Evolutionary conservation across 495 filamentous ascomycete genomes (phyloP).

Genomic region (Cercophora samala): DNA sequence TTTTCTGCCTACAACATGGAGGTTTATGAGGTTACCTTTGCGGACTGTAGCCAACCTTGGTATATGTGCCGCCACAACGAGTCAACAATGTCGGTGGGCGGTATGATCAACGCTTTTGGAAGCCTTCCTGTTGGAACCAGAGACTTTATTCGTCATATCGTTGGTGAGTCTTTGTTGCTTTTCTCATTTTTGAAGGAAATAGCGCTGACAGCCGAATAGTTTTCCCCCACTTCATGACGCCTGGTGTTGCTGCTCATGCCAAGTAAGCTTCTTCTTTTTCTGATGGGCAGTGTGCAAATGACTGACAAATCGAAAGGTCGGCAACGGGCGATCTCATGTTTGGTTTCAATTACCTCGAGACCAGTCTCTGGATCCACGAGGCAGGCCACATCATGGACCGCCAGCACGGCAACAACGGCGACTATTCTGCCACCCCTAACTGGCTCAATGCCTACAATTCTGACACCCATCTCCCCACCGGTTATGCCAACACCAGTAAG

Average conservation of each 20-base stretch:
- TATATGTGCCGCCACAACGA: constrained; percentile 1
- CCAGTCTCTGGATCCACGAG: constrained; percentile 1
- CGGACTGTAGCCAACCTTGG: not conserved
- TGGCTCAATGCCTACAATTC: constrained; percentile 9
- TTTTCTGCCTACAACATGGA: constrained; percentile 3
- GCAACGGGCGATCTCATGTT: not conserved
- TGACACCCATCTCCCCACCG: not conserved
- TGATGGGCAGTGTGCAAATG: not conserved
- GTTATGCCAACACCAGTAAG: constrained; percentile 4
- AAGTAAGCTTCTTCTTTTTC: not conserved
- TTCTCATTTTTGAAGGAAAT: not conserved
- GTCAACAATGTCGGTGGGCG: not conserved
- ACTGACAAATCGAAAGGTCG: not conserved
- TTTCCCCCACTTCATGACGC: not conserved
- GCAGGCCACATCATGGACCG: not conserved
- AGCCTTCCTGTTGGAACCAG: not conserved
- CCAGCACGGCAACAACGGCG: not conserved
- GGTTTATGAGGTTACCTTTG: not conserved
- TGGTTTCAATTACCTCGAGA: not conserved
- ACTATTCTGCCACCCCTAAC: not conserved
- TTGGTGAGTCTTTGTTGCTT: not conserved
- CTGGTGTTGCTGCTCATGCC: not conserved
- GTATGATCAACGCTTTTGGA: not conserved
- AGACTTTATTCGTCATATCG: constrained; percentile 2
- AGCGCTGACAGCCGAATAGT: not conserved